Base-by-base conservation (phyloP, 1,284 basidiomycete genomes). In the Irpex sp. region DNA sequence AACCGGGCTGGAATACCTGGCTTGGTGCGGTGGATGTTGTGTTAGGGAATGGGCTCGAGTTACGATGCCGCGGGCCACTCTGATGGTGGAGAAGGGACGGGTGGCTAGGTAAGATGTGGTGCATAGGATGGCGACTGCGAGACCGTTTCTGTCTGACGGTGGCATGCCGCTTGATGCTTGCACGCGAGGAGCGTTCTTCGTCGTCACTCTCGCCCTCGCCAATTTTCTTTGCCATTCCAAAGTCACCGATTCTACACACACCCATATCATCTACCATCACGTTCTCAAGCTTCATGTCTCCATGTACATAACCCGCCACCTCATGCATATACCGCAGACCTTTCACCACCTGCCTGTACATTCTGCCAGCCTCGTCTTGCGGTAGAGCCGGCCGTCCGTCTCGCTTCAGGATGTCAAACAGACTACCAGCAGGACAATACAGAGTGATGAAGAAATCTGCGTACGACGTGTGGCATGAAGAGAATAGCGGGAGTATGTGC, bases 271-370 rank as follows among this genome's bases (percentile, higher is more conserved):
- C 94, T 62, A 95, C 88, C 59, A 99, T 84, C 56, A 98, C 89
- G 78, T 99, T 99, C 79, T 98, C 97, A 62, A 98, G 86, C 78
- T 99, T 99, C 75, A 99, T 81, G 77, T 99, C 95, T 67, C 94
- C 86, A 77, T 98, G 95, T 60, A 95, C 88, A 67, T 92, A 84
- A 15, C 83, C 78, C 26, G 87, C 90, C 56, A 86, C 83, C 65
- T 90, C 86, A 75, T 98, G 96, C 69, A 99, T 77, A 74, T 95
- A 96, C 61, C 87, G 81, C 67, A 98, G 79, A 9, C 94, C 96
- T 55, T 89, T 82, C 37, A 95, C 93, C 62, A 98, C 87, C 75
- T 97, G 95, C 57, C 90, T 85, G 74, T 98, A 96, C 83, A 95
- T 90, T 78, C 89, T 91, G 59, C 93, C 88, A 0, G 88, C 92